Evolutionary conservation across 495 filamentous ascomycete genomes (phyloP).

Genomic region (Neurospora tetrasperma): DNA sequence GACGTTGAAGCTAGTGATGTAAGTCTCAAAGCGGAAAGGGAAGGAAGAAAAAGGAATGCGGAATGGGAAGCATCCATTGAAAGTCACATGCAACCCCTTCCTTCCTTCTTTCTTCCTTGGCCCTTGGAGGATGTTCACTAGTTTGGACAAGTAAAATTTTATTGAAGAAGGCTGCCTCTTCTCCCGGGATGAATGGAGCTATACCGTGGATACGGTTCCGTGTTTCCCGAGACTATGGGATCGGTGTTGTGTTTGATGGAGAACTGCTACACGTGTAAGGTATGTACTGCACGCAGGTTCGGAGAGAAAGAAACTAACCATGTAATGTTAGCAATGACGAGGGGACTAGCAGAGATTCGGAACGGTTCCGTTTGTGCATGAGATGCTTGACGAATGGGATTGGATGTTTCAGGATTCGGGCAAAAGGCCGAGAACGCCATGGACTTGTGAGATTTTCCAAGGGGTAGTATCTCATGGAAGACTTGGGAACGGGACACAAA

Average conservation of each 20-base stretch:
- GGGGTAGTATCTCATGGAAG: not conserved
- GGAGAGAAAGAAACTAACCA: not conserved
- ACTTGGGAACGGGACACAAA: not conserved
- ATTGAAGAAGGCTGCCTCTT: not conserved
- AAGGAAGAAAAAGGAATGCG: not conserved
- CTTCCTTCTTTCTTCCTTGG: too few species aligned
- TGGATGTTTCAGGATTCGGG: not conserved
- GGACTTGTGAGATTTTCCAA: not conserved
- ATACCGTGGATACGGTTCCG: not conserved
- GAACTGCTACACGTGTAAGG: not conserved
- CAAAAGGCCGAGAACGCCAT: not conserved
- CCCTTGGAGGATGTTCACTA: too few species aligned
- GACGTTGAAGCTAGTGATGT: not conserved
- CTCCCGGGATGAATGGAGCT: not conserved
- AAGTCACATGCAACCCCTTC: not conserved
- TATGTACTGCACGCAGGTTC: not conserved
- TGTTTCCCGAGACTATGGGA: constrained; percentile 12
- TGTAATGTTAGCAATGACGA: not conserved
- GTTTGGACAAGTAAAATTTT: too few species aligned
- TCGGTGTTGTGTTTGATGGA: constrained; percentile 3
- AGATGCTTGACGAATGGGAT: not conserved
- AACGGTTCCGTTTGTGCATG: not conserved
- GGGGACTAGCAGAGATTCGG: not conserved
- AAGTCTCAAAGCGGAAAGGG: constrained; percentile 5
- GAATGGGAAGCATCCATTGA: not conserved